Base-by-base conservation (phyloP, 352 stramenopile genomes). In the Elongisporangium senticosum region DNA sequence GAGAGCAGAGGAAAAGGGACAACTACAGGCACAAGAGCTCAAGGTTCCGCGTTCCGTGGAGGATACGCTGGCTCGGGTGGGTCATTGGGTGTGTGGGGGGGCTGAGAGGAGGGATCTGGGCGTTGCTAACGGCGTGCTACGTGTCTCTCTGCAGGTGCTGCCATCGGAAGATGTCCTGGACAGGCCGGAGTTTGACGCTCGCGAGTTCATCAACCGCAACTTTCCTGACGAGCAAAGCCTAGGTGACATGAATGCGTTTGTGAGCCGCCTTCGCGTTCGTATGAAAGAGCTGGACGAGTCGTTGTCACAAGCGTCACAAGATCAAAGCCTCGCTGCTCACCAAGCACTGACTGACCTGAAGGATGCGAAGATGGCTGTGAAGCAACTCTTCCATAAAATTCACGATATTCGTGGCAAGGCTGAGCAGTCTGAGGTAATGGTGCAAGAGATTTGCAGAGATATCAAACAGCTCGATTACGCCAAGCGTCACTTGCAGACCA, bases 381-480 rank as follows among this genome's bases (percentile, higher is more conserved):
- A 87, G 33, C 85, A 96, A 63, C 77, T 99, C 6, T 90, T 95
- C 58, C 65, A 84, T 62, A 96, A 98, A 59, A 98, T 99, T 47
- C 70, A 87, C 39, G 83, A 96, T 40, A 98, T 99, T 40, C 88
- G 91, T 67, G 67, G 71, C 23, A 98, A 98, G 72, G 96, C 96
- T 10, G 85, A 96, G 58, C 91, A 98, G 68, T 97, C 83, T 23
- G 96, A 99, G 70, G 69, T 91, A 48, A 98, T 98, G 77, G 97
- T 99, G 10, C 77, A 98, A 56, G 96, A 99, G 74, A 99, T 99
- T 53, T 99, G 96, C 55, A 80, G 90, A 22, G 97, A 99, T 72
- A 99, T 99, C 71, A 99, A 99, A 73, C 90, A 98, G 58, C 83
- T 99, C 10, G 97, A 99, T 85, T 97, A 95, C 66, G 96, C 97